Conservation (phyloP, 495 filamentous ascomycete genomes). For the Lasiosphaeris hirsuta region DNA sequence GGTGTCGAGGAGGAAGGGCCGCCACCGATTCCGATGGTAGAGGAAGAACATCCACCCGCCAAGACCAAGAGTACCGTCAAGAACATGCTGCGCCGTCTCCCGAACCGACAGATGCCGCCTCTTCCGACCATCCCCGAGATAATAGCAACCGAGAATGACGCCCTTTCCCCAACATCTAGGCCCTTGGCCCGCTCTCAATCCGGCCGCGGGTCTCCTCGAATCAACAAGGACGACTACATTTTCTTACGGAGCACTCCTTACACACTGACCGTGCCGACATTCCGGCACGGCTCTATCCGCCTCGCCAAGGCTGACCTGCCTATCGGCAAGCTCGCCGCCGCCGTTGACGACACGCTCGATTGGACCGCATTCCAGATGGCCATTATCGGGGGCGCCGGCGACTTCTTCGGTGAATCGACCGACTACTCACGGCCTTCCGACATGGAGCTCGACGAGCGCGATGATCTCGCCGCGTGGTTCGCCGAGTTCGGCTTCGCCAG, state of each 20-base stretch:
- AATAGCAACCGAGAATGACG: slow-evolving; percentile 18
- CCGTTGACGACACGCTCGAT: slow-evolving; percentile 45
- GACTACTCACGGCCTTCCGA: slow-evolving; percentile 25
- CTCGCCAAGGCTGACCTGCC: slow-evolving; percentile 38
- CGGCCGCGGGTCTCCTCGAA: slow-evolving; percentile 28
- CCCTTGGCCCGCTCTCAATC: slow-evolving; percentile 19
- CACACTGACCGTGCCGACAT: slow-evolving; percentile 37
- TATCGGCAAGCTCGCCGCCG: slow-evolving; percentile 33
- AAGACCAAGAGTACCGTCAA: slow-evolving; percentile 1
- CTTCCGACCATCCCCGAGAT: slow-evolving; percentile 44
- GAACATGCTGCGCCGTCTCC: not conserved
- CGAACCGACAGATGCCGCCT: slow-evolving; percentile 11
- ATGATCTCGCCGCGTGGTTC: slow-evolving; percentile 41
- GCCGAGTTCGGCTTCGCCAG: slow-evolving; percentile 31
- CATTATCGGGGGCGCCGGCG: slow-evolving; percentile 41
- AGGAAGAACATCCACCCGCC: not conserved
- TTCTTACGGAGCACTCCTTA: slow-evolving; percentile 42
- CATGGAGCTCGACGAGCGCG: slow-evolving; percentile 29
- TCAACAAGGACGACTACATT: slow-evolving; percentile 33
- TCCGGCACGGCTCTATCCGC: slow-evolving; percentile 49
- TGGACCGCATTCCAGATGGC: slow-evolving; percentile 53
- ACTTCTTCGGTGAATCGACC: slow-evolving; percentile 33
- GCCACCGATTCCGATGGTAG: not conserved
- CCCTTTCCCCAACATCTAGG: slow-evolving; percentile 15
- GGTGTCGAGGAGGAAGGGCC: not conserved